phyloP scores from a whole-genome alignment of 2,329 filamentous ascomycete species.

The Seiridium unicorne region DNA sequence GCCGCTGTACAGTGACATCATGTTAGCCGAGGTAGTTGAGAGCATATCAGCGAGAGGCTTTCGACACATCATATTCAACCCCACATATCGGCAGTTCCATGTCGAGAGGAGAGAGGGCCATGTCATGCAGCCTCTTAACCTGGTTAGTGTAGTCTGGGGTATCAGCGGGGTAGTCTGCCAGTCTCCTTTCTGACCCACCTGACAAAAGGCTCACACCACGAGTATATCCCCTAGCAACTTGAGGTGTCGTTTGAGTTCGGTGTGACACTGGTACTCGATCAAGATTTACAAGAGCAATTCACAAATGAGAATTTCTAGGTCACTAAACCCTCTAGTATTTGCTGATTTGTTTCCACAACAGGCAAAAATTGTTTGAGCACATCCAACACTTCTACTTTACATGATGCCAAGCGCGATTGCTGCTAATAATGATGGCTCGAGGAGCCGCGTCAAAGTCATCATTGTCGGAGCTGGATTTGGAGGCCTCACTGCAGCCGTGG shows the following conservation, averaged over 20 bases:
- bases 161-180: not conserved
- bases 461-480: constrained; percentile 47
- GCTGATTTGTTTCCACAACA: no score
- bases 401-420: not conserved
- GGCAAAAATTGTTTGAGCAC: no score
- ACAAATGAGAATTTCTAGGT: no score
- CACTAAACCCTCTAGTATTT: no score
- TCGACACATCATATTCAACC: not conserved
- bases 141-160: not conserved
- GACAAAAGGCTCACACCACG: no score
- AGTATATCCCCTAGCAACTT: no score
- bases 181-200: no score
- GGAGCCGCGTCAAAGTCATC: not conserved
- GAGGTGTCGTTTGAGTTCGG: no score
- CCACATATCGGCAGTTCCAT: constrained; percentile 3
- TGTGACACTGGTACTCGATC: no score
- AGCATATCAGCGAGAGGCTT: not conserved
- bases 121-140: not conserved
- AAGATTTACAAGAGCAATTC: no score
- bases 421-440: not conserved
- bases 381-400: no score
- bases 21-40: not conserved
- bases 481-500: constrained; percentile 61
- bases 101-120: not conserved
- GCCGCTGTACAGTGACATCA: not conserved